phyloP scores from a whole-genome alignment of 768 basidiomycete genomes.

The Saitozyma podzolica region DNA sequence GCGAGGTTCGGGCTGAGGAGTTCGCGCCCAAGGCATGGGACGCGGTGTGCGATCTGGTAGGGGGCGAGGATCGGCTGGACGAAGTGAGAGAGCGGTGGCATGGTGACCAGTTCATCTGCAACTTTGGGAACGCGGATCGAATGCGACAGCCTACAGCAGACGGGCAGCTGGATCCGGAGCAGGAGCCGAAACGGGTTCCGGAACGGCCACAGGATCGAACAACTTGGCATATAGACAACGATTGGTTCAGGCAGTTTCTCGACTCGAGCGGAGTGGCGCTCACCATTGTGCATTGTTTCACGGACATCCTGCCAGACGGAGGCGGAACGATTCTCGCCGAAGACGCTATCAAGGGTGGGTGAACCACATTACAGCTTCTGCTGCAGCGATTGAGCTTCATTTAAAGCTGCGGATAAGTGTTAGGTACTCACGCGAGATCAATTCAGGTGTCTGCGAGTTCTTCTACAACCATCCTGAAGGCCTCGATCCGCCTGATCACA shows the following conservation, averaged over 20 bases:
- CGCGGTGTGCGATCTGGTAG: constrained; percentile 30
- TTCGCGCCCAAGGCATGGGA: constrained; percentile 32
- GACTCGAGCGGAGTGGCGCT: constrained; percentile 31
- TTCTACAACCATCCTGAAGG: constrained; percentile 34
- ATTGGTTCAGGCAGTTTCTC: constrained; percentile 33
- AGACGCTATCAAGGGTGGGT: constrained; percentile 28
- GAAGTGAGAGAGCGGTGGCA: constrained; percentile 24
- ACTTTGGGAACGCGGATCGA: constrained; percentile 24
- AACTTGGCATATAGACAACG: constrained; percentile 38
- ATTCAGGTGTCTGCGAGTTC: constrained; percentile 12
- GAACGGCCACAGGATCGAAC: constrained; percentile 6
- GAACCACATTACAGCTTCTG: background rate
- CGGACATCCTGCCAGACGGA: too few relatives aligned
- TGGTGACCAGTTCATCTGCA: constrained; percentile 37
- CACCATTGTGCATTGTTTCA: constrained; percentile 31
- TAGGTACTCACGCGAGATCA: background rate
- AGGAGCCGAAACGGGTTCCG: too few relatives aligned
- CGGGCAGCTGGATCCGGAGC: too few relatives aligned
- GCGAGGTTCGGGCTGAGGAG: constrained; percentile 23
- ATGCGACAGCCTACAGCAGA: too few relatives aligned
- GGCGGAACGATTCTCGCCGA: constrained; percentile 28
- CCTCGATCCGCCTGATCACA: constrained; percentile 22
- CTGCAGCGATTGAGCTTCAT: too few relatives aligned
- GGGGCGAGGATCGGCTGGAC: constrained; percentile 31
- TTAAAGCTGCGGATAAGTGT: background rate